These are phyloP conservation scores for Forsythia viridissima DNA, from an alignment of 257 asterid genomes.

Conservation along the genomic window DNA sequence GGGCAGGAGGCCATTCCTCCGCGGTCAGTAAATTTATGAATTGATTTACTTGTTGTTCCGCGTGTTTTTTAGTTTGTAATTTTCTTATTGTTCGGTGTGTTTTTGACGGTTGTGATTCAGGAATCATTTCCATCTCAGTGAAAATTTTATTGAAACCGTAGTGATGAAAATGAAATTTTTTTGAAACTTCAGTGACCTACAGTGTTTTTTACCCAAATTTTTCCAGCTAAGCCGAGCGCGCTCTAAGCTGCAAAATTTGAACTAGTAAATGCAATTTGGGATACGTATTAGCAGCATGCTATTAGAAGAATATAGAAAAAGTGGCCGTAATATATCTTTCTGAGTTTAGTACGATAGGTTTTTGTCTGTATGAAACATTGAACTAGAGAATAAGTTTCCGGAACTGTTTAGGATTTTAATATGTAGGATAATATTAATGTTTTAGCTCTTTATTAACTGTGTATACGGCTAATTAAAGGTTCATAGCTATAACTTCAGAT, in stretches of 20 bases:
- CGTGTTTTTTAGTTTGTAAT: background rate
- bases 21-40: conserved; percentile 45
- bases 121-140: background rate
- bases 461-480: conserved; percentile 17
- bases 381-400: too few species aligned
- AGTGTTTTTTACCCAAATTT: too few species aligned
- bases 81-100: background rate
- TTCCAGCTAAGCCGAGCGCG: background rate
- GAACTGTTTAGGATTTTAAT: background rate
- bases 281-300: background rate
- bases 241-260: background rate
- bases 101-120: background rate
- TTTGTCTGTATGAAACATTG: too few species aligned
- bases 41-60: background rate
- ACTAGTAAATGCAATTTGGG: background rate
- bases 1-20: conserved; percentile 91
- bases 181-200: too few species aligned
- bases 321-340: too few species aligned
- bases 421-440: background rate
- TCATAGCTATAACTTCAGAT: conserved; percentile 57
- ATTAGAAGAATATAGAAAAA: too few species aligned
- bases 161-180: too few species aligned
- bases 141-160: too few species aligned
- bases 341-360: too few species aligned
- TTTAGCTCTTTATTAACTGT: background rate